Conservation (phyloP, 768 basidiomycete species). For the Boletus rubropictus region DNA sequence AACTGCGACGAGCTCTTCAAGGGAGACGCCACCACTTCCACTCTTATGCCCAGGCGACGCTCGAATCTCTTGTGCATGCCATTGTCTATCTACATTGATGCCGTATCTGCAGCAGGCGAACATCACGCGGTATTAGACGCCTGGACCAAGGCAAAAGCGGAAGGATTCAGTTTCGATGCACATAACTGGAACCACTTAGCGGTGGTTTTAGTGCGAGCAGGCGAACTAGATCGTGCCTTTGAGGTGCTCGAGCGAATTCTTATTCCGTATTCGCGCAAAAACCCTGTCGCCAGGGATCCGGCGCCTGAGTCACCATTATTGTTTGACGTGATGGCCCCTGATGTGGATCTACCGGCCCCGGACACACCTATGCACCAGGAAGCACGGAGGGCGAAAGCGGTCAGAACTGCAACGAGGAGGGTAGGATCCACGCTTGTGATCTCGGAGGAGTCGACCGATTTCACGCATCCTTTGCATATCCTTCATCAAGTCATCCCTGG, state of each 20-base stretch:
- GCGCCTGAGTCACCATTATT: constrained; percentile 38
- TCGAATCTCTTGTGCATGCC: constrained; percentile 68
- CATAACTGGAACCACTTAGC: constrained; percentile 90
- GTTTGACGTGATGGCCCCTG: constrained; percentile 29
- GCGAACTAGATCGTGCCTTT: constrained; percentile 79
- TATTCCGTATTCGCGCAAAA: constrained; percentile 46
- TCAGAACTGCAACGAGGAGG: constrained; percentile 15
- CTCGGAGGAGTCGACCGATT: constrained; percentile 35
- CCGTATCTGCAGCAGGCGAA: constrained; percentile 56
- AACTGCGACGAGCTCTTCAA: constrained; percentile 31
- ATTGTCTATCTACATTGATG: constrained; percentile 76
- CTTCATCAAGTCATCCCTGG: constrained; percentile 58
- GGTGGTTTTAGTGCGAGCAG: constrained; percentile 70
- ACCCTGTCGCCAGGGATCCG: constrained; percentile 21
- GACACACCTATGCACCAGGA: constrained; percentile 29
- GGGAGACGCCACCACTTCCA: constrained; percentile 7
- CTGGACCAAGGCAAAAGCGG: constrained; percentile 59
- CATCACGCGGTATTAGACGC: constrained; percentile 55
- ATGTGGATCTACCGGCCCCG: constrained; percentile 22
- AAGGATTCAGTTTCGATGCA: constrained; percentile 75
- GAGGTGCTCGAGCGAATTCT: constrained; percentile 75
- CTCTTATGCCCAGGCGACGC: constrained; percentile 24
- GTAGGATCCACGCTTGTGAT: constrained; percentile 10
- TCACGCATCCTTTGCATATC: constrained; percentile 53
- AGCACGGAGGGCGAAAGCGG: constrained; percentile 22